Percentiles rank a stretch among this genome's conserved stretches.
Evolutionary conservation across 495 filamentous ascomycete species (phyloP).

Genomic region (Aspergillus campestris): DNA sequence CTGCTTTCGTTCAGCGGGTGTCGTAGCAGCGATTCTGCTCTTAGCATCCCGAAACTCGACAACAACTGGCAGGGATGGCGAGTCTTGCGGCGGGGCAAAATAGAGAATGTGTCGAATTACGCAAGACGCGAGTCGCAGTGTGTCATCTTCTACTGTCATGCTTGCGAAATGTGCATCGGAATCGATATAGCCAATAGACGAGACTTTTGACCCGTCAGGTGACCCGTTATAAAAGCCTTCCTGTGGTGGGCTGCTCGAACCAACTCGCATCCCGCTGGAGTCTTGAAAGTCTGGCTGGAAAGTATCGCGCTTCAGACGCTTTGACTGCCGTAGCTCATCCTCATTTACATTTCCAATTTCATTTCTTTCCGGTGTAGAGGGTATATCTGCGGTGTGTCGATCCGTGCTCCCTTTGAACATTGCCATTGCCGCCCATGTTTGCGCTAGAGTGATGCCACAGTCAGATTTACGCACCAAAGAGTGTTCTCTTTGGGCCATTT

Average conservation of each 20-base stretch:
- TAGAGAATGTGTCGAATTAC: constrained; percentile 16
- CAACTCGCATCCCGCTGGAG: constrained; percentile 7
- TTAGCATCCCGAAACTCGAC: constrained; percentile 16
- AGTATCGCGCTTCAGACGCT: constrained; percentile 4
- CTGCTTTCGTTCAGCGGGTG: not conserved
- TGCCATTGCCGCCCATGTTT: constrained; percentile 14
- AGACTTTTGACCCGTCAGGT: too few relatives aligned
- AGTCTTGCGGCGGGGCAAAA: constrained; percentile 11
- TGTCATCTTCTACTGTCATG: constrained; percentile 9
- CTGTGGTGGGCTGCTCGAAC: constrained; percentile 9
- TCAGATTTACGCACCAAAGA: constrained; percentile 2
- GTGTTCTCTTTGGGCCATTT: constrained; percentile 10
- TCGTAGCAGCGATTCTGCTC: constrained; percentile 5
- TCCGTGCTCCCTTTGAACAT: constrained; percentile 8
- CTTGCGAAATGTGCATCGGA: not conserved
- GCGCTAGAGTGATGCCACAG: constrained; percentile 5
- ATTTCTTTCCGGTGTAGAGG: constrained; percentile 12
- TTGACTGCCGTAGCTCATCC: constrained; percentile 2
- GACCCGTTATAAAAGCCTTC: not conserved
- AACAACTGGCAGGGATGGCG: not conserved
- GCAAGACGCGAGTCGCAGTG: constrained; percentile 12
- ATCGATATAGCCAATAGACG: constrained; percentile 11
- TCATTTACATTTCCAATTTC: constrained; percentile 6
- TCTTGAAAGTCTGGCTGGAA: constrained; percentile 6
- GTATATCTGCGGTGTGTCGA: too few relatives aligned